A percentile compares a stretch with the other conserved stretches of the same genome.
Conservation (phyloP, 202 grass and related monocot species). For the Musa balbisiana region DNA sequence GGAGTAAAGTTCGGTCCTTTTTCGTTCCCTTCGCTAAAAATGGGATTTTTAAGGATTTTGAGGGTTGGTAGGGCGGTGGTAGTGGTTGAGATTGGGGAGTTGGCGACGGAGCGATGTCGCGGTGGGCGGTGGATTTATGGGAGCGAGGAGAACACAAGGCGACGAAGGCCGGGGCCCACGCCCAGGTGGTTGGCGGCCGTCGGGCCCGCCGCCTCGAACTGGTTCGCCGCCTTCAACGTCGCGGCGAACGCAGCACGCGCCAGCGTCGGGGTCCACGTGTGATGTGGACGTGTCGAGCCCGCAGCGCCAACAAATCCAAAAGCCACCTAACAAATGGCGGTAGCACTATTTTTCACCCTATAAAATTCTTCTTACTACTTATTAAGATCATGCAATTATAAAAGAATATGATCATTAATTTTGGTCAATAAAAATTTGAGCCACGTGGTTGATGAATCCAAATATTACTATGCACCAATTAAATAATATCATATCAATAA, state of each 20-base stretch:
- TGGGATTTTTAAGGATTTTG: background rate
- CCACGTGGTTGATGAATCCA: no score
- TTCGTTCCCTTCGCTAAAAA: background rate
- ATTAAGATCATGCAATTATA: no score
- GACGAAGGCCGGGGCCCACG: background rate
- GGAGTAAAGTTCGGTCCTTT: background rate
- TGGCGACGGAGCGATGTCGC: background rate
- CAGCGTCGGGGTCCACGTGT: background rate
- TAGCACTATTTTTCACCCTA: no score
- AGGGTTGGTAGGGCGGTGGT: background rate
- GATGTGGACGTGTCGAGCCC: background rate
- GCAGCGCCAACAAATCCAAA: background rate
- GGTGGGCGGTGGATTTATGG: constrained; percentile 3
- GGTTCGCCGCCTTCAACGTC: background rate
- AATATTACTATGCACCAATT: no score
- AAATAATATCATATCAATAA: no score
- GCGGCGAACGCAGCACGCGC: background rate
- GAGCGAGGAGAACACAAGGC: background rate
- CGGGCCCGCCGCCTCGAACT: background rate
- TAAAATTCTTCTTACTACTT: no score
- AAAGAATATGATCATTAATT: no score
- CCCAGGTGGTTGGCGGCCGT: background rate
- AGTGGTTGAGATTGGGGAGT: background rate
- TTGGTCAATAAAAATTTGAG: no score
- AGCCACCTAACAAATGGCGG: no score